Evolutionary conservation across 805 yeast species (phyloP), one percentile per base, ranked within the genome.

Genomic region (Wickerhamiella lipophila): DNA sequence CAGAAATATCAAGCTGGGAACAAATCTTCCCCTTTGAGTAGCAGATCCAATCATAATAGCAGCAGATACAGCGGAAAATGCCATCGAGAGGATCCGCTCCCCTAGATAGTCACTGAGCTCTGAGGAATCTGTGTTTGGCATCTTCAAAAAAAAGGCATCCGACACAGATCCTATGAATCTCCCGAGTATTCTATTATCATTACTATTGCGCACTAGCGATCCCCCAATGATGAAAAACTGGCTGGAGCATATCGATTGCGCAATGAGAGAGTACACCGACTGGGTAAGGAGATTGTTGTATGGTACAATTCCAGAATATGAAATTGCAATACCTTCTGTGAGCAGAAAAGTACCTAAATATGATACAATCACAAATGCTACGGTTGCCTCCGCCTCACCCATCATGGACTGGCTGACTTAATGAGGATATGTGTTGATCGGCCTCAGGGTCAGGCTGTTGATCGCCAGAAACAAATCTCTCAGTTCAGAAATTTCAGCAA

Each of bases 211-310:
- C 12, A 76, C 75, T 49, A 80, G 68, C 5, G 83, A 76, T 60
- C 74, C 79, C 51, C 86, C 86, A 76, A 81, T 72, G 57, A 76
- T 71, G 56, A 76, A 78, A 81, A 83, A 79, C 60, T 79, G 84
- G 65, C 79, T 71, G n/a, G 73, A 64, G 1, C 79, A 72, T 39
- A 78, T 62, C 56, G 81, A 71, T 16, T 73, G 71, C 13, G 81
- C 77, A 73, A 79, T 73, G 49, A 80, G 60, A 15, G 81, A 73
- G 41, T 81, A 81, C 74, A 82, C 74, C 45, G 78, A 62, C 56
- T 79, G 71, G 12, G 81, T 76, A 43, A 80, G 68, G 15, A 84
- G 82, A 51, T 80, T 80, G 59, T 77, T 76, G 56, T 78, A 75
- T 62, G 83, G 71, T 8, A 82, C 72, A 39, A 80, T 67, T 41